Conservation (phyloP, 805 yeast genomes). For the Lipomyces anomalus region DNA sequence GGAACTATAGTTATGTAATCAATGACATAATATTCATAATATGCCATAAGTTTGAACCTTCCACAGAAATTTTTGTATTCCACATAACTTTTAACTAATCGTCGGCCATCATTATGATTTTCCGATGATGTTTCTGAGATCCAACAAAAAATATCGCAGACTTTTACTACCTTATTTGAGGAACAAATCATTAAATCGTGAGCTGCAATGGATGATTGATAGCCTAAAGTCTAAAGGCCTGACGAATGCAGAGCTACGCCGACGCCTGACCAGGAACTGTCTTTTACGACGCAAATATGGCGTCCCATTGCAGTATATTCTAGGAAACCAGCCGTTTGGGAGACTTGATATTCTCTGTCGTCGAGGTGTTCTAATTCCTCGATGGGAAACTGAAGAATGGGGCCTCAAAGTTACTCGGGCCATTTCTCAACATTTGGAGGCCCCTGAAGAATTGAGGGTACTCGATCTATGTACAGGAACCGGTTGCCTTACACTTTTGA, state of each 20-base stretch:
- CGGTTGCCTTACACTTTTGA: constrained; percentile 71
- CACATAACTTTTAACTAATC: too few species aligned
- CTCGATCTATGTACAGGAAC: constrained; percentile 82
- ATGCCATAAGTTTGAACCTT: too few species aligned
- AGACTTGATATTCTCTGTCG: constrained; percentile 52
- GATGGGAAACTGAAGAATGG: constrained; percentile 98
- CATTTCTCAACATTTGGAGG: background rate
- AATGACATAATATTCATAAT: too few species aligned
- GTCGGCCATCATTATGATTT: too few species aligned
- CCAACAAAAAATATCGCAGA: too few species aligned
- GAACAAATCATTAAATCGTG: too few species aligned
- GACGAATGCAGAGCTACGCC: background rate
- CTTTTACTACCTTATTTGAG: too few species aligned
- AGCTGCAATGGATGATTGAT: background rate
- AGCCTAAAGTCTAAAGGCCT: background rate
- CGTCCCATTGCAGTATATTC: constrained; percentile 77
- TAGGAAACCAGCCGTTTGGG: constrained; percentile 87
- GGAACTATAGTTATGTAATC: too few species aligned
- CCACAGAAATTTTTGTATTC: too few species aligned
- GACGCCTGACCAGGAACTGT: constrained; percentile 41
- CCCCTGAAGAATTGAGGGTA: constrained; percentile 29
- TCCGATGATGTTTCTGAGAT: too few species aligned
- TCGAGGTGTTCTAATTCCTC: constrained; percentile 71
- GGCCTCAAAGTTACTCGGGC: constrained; percentile 27
- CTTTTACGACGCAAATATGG: constrained; percentile 53